Evolutionary conservation across 768 basidiomycete genomes (phyloP).

Genomic region (Leccinum subgranulosum): DNA sequence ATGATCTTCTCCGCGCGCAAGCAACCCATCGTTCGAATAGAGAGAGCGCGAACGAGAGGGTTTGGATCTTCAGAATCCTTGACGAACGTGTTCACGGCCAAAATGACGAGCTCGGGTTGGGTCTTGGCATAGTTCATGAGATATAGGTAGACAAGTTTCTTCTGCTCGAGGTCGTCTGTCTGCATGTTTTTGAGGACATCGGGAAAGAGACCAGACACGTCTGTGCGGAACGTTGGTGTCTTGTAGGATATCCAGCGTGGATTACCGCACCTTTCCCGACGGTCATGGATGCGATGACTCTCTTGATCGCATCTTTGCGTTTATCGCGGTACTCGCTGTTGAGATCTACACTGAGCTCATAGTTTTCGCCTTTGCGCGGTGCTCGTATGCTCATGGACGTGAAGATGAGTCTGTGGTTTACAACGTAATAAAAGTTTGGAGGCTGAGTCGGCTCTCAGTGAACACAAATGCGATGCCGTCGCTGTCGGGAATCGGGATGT

Average conservation of each 20-base stretch:
- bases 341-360: slow-evolving; percentile 93
- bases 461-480: too few relatives aligned
- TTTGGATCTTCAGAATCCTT: slow-evolving; percentile 97
- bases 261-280: slow-evolving; percentile 83
- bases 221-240: slow-evolving; percentile 33
- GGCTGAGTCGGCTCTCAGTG: neutral
- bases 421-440: neutral
- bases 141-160: slow-evolving; percentile 99
- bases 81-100: slow-evolving; percentile 98
- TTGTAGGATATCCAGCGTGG: slow-evolving; percentile 1
- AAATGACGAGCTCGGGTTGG: slow-evolving; percentile 97
- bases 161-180: slow-evolving; percentile 98
- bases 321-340: slow-evolving; percentile 96
- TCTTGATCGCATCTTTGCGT: slow-evolving; percentile 98
- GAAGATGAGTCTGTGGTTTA: slow-evolving; percentile 2
- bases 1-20: slow-evolving; percentile 98
- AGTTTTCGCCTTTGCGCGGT: slow-evolving; percentile 87
- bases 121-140: slow-evolving; percentile 99
- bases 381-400: slow-evolving; percentile 46
- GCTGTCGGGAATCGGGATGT: too few relatives aligned
- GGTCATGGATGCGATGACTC: slow-evolving; percentile 97
- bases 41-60: slow-evolving; percentile 92
- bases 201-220: slow-evolving; percentile 93
- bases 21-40: slow-evolving; percentile 97
- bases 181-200: slow-evolving; percentile 99